phyloP scores from a whole-genome alignment of 1,284 basidiomycete species.

The Trametes pubescens region DNA sequence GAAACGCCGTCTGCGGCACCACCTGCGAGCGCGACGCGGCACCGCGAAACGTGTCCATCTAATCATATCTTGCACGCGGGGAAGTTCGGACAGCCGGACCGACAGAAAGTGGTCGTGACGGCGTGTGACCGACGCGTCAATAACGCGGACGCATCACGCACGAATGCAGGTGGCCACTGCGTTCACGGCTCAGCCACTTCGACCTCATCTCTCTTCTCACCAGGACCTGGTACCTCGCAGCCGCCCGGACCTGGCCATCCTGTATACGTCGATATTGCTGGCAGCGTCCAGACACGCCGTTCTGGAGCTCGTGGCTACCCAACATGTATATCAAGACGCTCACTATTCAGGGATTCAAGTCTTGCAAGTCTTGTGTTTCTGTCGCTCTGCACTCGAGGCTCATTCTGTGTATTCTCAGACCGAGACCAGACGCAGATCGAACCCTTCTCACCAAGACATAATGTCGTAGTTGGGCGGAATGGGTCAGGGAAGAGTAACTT shows the following conservation, averaged over 20 bases:
- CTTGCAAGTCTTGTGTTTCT: constrained; percentile 61
- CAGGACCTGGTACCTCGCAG: not conserved
- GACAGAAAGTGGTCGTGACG: not conserved
- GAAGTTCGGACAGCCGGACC: not conserved
- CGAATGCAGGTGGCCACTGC: not conserved
- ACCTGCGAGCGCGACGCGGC: constrained; percentile 1
- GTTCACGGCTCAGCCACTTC: constrained; percentile 9
- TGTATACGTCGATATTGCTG: too few relatives aligned
- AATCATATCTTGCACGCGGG: constrained; percentile 12
- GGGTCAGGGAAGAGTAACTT: constrained; percentile 98
- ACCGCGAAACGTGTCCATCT: constrained; percentile 6
- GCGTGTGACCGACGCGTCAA: too few relatives aligned
- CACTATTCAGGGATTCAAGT: constrained; percentile 97
- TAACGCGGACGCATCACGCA: constrained; percentile 23
- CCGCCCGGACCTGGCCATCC: not conserved
- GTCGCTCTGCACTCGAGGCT: not conserved
- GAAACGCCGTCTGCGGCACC: not conserved
- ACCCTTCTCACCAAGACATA: constrained; percentile 85
- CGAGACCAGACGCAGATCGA: constrained; percentile 86
- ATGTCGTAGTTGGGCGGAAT: constrained; percentile 95
- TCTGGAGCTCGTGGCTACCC: not conserved
- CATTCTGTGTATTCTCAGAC: constrained; percentile 50
- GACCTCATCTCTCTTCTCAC: not conserved
- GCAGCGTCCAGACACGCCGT: not conserved
- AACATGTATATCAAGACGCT: constrained; percentile 90